Percentiles rank a stretch among this genome's conserved stretches.
These are phyloP conservation scores for Dryadomyces sulphureus DNA, from an alignment of 2,329 filamentous ascomycete species.

Conservation along the genomic window DNA sequence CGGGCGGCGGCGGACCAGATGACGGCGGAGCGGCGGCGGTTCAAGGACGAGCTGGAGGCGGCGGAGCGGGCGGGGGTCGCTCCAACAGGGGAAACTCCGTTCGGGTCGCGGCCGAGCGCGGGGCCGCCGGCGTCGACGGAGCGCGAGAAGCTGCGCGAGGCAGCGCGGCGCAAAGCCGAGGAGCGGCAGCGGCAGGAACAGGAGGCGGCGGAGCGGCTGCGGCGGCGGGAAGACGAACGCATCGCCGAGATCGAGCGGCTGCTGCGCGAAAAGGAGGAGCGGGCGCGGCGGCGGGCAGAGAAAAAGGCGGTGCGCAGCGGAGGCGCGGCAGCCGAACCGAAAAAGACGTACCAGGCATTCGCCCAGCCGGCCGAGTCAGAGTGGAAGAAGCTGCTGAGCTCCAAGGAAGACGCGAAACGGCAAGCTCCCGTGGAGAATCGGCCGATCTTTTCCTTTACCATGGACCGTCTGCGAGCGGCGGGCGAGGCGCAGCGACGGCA, in stretches of 20 bases:
- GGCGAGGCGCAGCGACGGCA: slow-evolving; percentile 8
- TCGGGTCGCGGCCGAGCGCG: neutral
- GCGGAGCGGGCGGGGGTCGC: slow-evolving; percentile 43
- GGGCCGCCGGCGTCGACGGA: slow-evolving; percentile 11
- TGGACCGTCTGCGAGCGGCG: slow-evolving; percentile 8
- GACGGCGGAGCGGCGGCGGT: slow-evolving; percentile 54
- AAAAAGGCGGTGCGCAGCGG: slow-evolving; percentile 18
- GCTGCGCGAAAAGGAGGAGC: slow-evolving; percentile 26
- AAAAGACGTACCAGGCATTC: neutral
- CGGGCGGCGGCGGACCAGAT: slow-evolving; percentile 58
- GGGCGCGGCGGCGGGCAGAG: slow-evolving; percentile 22
- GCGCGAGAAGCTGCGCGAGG: slow-evolving; percentile 18
- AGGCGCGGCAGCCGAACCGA: neutral
- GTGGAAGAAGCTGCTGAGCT: slow-evolving; percentile 6
- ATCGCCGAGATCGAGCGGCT: slow-evolving; percentile 28
- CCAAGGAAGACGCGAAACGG: neutral
- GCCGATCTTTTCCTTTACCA: slow-evolving; percentile 10
- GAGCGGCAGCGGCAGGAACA: slow-evolving; percentile 25
- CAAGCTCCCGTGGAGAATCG: slow-evolving; percentile 5
- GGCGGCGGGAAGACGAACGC: slow-evolving; percentile 23
- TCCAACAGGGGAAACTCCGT: slow-evolving; percentile 1
- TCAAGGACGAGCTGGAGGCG: slow-evolving; percentile 77
- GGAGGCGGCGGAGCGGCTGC: slow-evolving; percentile 25
- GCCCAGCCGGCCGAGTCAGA: slow-evolving; percentile 4
- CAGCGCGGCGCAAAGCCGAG: slow-evolving; percentile 22